These are phyloP conservation scores for Kregervanrija fluxuum DNA, from an alignment of 805 yeast species.

Conservation along the genomic window DNA sequence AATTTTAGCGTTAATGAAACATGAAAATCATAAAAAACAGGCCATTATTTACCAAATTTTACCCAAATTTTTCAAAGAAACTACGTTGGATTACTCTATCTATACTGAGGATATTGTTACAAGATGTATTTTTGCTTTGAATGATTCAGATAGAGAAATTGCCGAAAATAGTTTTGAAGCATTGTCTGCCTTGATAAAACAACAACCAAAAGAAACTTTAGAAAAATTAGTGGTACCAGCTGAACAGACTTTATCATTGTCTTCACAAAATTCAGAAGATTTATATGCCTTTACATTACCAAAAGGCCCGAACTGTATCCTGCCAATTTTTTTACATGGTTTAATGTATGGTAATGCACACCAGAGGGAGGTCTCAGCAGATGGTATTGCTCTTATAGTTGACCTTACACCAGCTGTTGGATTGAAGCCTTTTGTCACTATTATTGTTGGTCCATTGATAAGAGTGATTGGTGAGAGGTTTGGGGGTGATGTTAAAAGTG, in stretches of 20 bases:
- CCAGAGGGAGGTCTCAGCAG: slow-evolving; percentile 79
- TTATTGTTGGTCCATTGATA: slow-evolving; percentile 93
- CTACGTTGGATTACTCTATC: slow-evolving; percentile 61
- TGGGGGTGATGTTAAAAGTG: slow-evolving; percentile 84
- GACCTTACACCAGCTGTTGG: slow-evolving; percentile 78
- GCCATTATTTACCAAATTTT: slow-evolving; percentile 59
- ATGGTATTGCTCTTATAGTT: slow-evolving; percentile 82
- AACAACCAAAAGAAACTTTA: slow-evolving; percentile 66
- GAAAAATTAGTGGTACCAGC: slow-evolving; percentile 80
- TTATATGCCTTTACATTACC: slow-evolving; percentile 69
- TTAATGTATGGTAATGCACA: slow-evolving; percentile 86
- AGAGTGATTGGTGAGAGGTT: slow-evolving; percentile 97
- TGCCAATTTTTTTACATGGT: slow-evolving; percentile 92
- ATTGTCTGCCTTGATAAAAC: slow-evolving; percentile 56
- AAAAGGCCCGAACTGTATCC: slow-evolving; percentile 78
- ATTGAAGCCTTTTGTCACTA: slow-evolving; percentile 83
- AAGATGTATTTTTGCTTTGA: slow-evolving; percentile 63
- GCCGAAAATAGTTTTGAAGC: slow-evolving; percentile 62
- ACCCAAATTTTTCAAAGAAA: slow-evolving; percentile 60
- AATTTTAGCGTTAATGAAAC: slow-evolving; percentile 64
- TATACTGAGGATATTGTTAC: slow-evolving; percentile 72
- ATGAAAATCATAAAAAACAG: slow-evolving; percentile 62
- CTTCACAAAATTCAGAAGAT: slow-evolving; percentile 58
- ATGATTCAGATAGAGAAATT: slow-evolving; percentile 56
- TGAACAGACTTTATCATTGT: slow-evolving; percentile 56